phyloP scores from a whole-genome alignment of 1,284 basidiomycete species.

The Microstroma glucosiphilum region DNA sequence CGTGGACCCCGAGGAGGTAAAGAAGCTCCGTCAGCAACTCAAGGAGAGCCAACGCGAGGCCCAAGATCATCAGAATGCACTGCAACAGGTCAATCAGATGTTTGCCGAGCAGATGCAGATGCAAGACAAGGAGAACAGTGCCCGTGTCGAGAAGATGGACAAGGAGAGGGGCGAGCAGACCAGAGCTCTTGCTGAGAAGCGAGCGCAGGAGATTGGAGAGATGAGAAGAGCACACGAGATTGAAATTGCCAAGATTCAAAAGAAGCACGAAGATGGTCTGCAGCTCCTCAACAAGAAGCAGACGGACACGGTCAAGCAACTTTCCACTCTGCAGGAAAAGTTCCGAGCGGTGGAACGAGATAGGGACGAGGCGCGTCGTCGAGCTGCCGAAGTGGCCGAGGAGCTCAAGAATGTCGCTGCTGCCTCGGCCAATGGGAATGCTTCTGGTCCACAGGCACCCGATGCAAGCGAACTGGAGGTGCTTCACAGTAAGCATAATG shows the following conservation, averaged over 20 bases:
- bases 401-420: conserved; percentile 17
- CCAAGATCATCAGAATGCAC: conserved; percentile 9
- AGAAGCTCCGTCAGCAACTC: conserved; percentile 19
- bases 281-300: conserved; percentile 21
- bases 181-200: conserved; percentile 20
- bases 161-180: conserved; percentile 22
- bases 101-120: conserved; percentile 7
- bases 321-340: conserved; percentile 32
- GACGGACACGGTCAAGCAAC: conserved; percentile 20
- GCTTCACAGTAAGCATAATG: neutral
- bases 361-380: conserved; percentile 15
- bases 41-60: conserved; percentile 20
- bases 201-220: no score
- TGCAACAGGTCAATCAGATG: neutral
- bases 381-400: conserved; percentile 13
- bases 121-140: conserved; percentile 19
- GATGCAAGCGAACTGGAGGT: neutral
- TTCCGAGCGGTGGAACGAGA: conserved; percentile 28
- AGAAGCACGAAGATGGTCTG: conserved; percentile 21
- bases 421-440: conserved; percentile 9
- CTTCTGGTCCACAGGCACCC: neutral
- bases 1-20: conserved; percentile 7
- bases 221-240: conserved; percentile 15
- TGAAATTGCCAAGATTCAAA: conserved; percentile 19
- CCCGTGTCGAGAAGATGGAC: conserved; percentile 17